These are phyloP conservation scores for Plasmodium coatneyi DNA, from an alignment of 169 alveolate species.

Conservation along the genomic window DNA sequence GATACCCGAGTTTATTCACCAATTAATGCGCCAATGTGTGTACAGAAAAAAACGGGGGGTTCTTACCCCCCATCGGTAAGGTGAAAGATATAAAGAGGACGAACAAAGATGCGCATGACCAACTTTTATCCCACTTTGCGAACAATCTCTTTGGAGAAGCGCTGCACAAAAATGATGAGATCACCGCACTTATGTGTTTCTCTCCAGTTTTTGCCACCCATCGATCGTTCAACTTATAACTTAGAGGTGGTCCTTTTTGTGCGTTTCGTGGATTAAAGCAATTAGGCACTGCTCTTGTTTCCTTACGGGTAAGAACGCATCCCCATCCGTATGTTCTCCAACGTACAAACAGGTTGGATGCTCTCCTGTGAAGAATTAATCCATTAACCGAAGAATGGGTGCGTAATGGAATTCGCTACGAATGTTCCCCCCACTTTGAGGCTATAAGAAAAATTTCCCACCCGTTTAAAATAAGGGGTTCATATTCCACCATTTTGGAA, in stretches of 20 bases:
- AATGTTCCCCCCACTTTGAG: neutral
- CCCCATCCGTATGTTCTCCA: neutral
- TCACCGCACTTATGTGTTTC: neutral
- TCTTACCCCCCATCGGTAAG: neutral
- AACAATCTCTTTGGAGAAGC: neutral
- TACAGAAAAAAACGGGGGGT: neutral
- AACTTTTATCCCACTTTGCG: neutral
- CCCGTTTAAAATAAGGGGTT: neutral
- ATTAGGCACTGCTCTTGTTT: neutral
- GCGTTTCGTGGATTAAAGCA: neutral
- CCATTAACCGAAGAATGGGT: neutral
- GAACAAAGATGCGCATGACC: neutral
- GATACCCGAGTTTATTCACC: neutral
- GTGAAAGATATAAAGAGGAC: neutral
- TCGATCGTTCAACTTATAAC: neutral
- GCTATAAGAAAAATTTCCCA: neutral
- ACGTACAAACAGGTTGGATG: neutral
- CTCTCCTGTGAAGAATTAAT: neutral
- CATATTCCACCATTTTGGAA: neutral
- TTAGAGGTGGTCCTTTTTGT: neutral
- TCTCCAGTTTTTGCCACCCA: neutral
- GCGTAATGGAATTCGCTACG: neutral
- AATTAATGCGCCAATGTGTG: neutral
- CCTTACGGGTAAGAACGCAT: neutral
- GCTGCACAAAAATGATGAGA: neutral